Evolutionary conservation across 148 eudicot genomes (phyloP), one percentile per base, ranked within the genome.

Genomic region (Cornus florida): DNA sequence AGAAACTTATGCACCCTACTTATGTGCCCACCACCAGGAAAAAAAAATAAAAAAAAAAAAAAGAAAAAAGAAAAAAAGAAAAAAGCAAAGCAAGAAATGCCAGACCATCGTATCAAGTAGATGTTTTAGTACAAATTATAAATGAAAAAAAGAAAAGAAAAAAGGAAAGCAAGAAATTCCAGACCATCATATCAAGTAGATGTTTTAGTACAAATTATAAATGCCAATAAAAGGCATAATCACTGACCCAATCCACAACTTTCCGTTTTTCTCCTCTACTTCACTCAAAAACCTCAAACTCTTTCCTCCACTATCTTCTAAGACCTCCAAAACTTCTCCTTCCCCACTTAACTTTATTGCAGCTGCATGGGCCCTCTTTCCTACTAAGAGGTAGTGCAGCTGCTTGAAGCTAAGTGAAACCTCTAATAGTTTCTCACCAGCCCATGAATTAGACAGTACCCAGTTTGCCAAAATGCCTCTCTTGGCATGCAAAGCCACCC

Each of bases 401-500:
- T 82, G 87, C 79, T 85, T 83, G 81, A 86, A 89, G 39, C 79
- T 85, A 19, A 92, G 78, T 0, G 93, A 93, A 10, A 89, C 77
- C 81, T 80, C 85, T 24, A 89, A 53, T 48, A 94, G 71, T 31
- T 74, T 4, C n/a, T 83, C 85, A 8, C 93, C 93, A 7, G 82
- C 72, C 98, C 91, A 87, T 24, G 89, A 68, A 80, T 88, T 85
- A 4, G 82, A 86, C 28, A 87, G 81, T 24, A 86, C 60, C 93
- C 89, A 90, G 33, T 86, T 75, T 2, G 93, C 79, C 12, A 92
- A 57, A 7, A 60, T 23, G 6, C 88, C 84, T 46, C 83, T 88
- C 80, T 92, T 94, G 2, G 88, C 77, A 75, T 94, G 94, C 78
- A 94, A 31, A 32, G 90, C 97, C 20, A 94, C 97, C 98, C 98